Base-by-base conservation (phyloP, 192 early-diverging fungal species). In the Coemansia sp. region DNA sequence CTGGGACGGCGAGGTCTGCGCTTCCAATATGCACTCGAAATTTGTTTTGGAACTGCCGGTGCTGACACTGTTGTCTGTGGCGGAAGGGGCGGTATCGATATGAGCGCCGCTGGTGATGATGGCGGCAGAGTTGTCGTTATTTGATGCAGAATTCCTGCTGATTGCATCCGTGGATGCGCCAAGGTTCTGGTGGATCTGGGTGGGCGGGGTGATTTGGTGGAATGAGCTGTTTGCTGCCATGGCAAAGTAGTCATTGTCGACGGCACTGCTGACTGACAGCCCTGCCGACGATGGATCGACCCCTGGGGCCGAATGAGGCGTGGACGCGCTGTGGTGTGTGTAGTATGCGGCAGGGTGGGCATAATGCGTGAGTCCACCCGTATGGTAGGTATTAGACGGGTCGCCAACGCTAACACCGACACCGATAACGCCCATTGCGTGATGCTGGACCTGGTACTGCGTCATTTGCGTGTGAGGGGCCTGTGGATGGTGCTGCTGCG, bases 1-100 rank as follows among this genome's bases (percentile, higher is more conserved):
- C 67, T 80, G 71, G 29, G 77, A 68, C 3, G 77, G 58, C 7
- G 82, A 66, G 2, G 77, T 80, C 17, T 67, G 77, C 13, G 77
- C 77, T 37, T 80, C 77, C 9, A 80, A 42, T 9, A 74, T 60
- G 33, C 68, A 80, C 30, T 70, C 67, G 33, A 80, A 80, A 9
- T 56, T 64, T 61, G 74, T 50, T 4, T 62, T 60, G 31, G 47
- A 48, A 53, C 59, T 66, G 57, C 50, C 33, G 14, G 29, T 29
- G 1, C 42, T 19, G 25, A 11, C 27, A 48, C 28, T 59, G 63
- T 19, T 64, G 64, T 19, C 62, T 47, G 23, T 50, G n/a, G 48
- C 4, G 22, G 4, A 10, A 3, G 40, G 4, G 33, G 33, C 15
- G 38, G 7, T 13, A 41, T 41, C 4, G 38, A 41, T 13, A 41